A percentile compares a stretch with the other conserved stretches of the same genome.
These are phyloP conservation scores for Canavalia ensiformis DNA, from an alignment of 306 rosid genomes.

Conservation along the genomic window DNA sequence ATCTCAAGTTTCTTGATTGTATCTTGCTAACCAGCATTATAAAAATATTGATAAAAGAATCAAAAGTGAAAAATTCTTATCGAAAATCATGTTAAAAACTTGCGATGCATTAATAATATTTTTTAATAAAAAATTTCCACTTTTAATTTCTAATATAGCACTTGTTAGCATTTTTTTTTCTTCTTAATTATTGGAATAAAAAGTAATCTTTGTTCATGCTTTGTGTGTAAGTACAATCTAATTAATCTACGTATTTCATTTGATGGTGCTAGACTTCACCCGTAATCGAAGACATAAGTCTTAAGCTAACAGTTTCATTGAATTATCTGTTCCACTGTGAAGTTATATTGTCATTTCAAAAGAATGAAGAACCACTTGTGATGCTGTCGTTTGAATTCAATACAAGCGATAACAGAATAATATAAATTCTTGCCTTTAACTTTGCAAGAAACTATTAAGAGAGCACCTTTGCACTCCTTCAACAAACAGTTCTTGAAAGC, in stretches of 20 bases:
- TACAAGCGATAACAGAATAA: constrained; percentile 24
- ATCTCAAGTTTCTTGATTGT: neutral
- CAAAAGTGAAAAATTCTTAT: too few relatives aligned
- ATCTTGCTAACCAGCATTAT: too few relatives aligned
- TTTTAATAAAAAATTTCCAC: too few relatives aligned
- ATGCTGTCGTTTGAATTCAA: constrained; percentile 38
- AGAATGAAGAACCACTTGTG: constrained; percentile 15
- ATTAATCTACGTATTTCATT: constrained; percentile 14
- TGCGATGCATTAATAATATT: too few relatives aligned
- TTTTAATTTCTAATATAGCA: too few relatives aligned
- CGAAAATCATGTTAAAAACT: too few relatives aligned
- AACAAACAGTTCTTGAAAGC: constrained; percentile 44
- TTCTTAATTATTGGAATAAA: neutral
- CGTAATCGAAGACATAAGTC: constrained; percentile 19
- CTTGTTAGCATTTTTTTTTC: too few relatives aligned
- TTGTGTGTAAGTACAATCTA: neutral
- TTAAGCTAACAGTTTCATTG: constrained; percentile 37
- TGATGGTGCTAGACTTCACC: constrained; percentile 38
- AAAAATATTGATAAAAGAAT: too few relatives aligned
- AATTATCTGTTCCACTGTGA: constrained; percentile 22
- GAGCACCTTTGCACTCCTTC: constrained; percentile 37
- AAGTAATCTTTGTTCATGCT: neutral
- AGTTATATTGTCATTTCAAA: constrained; percentile 33
- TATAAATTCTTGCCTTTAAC: constrained; percentile 21
- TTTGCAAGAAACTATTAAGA: constrained; percentile 37